Evolutionary conservation across 164 flowering plant genomes (phyloP).

Genomic region (Paratinospora sagittata): DNA sequence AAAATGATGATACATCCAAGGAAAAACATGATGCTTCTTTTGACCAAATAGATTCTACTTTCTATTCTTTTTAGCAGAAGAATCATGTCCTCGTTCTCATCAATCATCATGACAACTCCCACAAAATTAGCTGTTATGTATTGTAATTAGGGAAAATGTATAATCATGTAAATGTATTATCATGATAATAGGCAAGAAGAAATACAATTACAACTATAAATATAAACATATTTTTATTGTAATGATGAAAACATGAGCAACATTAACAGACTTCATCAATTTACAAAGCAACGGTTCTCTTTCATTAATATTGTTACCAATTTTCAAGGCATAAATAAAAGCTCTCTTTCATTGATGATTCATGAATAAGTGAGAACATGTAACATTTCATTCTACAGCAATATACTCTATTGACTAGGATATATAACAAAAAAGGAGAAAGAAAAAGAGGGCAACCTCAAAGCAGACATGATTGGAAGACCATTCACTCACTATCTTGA

Average conservation of each 20-base stretch:
- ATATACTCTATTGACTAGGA: not conserved
- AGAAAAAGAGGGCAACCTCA: not conserved
- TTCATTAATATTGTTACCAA: too few species aligned
- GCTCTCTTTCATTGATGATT: too few species aligned
- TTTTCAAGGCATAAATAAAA: too few species aligned
- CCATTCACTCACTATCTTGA: constrained; percentile 8
- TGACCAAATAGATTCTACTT: not conserved
- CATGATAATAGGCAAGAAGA: too few species aligned
- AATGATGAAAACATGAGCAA: too few species aligned
- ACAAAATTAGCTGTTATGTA: not conserved
- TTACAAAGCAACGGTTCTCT: too few species aligned
- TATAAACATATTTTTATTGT: too few species aligned
- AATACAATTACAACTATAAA: too few species aligned
- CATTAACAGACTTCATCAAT: too few species aligned
- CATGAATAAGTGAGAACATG: too few species aligned
- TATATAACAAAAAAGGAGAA: not conserved
- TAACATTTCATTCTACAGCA: not conserved
- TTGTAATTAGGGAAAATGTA: not conserved
- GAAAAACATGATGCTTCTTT: not conserved
- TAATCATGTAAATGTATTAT: not conserved
- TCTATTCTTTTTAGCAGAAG: not conserved
- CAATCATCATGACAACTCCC: not conserved
- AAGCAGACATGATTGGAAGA: not conserved
- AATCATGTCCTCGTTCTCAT: not conserved
- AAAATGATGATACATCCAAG: not conserved